phyloP scores from a whole-genome alignment of 2,329 filamentous ascomycete species.

The Aspergillus fructus region DNA sequence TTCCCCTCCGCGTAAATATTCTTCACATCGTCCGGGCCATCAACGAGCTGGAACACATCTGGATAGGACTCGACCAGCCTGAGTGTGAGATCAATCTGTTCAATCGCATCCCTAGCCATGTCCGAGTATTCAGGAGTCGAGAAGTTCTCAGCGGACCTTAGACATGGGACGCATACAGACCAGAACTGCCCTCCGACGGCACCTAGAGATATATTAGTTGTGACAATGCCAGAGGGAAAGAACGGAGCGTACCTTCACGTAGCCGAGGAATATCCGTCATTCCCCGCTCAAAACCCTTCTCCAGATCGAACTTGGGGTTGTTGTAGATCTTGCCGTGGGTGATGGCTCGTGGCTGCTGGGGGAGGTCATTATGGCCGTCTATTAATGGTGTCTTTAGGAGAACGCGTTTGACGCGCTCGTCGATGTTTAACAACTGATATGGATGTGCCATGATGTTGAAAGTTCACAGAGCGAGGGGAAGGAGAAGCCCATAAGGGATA shows the following conservation, averaged over 20 bases:
- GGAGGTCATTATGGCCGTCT: slow-evolving; percentile 5
- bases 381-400: not conserved
- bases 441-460: not conserved
- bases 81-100: slow-evolving; percentile 3
- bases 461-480: no score
- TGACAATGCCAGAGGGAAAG: no score
- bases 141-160: not conserved
- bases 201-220: no score
- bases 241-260: not conserved
- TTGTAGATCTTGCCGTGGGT: slow-evolving; percentile 2
- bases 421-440: not conserved
- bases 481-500: no score
- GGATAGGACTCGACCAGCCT: not conserved
- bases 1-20: not conserved
- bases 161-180: not conserved
- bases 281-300: not conserved
- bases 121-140: not conserved
- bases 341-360: not conserved
- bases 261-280: slow-evolving; percentile 1
- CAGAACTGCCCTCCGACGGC: slow-evolving; percentile 2
- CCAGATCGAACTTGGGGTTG: not conserved
- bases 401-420: not conserved
- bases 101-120: not conserved
- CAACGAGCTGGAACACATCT: not conserved
- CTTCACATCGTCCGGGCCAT: not conserved